Evolutionary conservation across 2,329 filamentous ascomycete genomes (phyloP).

Genomic region (Stemphylium vesicarium): DNA sequence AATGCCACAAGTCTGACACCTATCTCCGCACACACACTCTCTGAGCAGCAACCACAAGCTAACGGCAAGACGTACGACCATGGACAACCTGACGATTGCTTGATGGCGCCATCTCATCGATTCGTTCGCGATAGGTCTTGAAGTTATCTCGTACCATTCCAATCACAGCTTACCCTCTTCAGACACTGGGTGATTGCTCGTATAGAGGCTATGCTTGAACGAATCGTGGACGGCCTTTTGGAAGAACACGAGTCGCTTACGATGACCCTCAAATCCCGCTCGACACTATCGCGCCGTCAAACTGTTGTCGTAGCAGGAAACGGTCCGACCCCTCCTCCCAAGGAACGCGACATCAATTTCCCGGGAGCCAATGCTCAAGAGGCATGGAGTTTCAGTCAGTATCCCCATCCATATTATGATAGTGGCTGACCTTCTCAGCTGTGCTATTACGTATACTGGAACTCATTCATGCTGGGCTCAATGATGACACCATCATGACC

Average conservation of each 20-base stretch:
- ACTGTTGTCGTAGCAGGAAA: neutral
- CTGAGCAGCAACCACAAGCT: neutral
- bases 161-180: constrained; percentile 7
- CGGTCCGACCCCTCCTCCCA: constrained; percentile 20
- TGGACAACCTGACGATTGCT: neutral
- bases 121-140: constrained; percentile 23
- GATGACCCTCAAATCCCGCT: constrained; percentile 56
- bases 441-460: constrained; percentile 63
- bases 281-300: constrained; percentile 29
- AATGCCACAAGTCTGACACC: neutral
- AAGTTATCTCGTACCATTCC: neutral
- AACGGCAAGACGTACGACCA: neutral
- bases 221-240: constrained; percentile 60
- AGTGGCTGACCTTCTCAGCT: constrained; percentile 47
- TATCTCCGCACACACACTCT: neutral
- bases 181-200: constrained; percentile 55
- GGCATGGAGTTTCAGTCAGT: constrained; percentile 63
- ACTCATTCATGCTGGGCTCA: constrained; percentile 60
- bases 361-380: constrained; percentile 63
- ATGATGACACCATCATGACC: constrained; percentile 57
- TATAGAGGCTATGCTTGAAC: constrained; percentile 63
- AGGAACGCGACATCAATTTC: constrained; percentile 51
- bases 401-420: neutral
- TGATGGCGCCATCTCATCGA: neutral
- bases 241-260: constrained; percentile 54